phyloP scores from a whole-genome alignment of 73 alveolate species.

The Breviolum minutum region DNA sequence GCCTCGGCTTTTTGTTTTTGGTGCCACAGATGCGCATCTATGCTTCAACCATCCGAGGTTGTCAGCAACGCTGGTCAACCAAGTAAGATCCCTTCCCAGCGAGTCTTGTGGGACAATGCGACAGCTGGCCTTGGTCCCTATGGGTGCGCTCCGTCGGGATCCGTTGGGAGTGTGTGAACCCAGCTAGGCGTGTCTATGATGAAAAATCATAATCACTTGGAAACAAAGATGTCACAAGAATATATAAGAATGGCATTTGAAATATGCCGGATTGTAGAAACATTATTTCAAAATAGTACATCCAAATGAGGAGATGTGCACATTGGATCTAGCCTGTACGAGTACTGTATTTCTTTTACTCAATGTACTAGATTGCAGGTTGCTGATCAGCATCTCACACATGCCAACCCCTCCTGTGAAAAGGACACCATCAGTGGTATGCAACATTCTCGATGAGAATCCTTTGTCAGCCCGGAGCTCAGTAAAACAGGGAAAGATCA shows the following conservation, averaged over 20 bases:
- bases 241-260: not conserved
- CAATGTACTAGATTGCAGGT: too few relatives aligned
- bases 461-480: slow-evolving; percentile 6
- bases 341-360: too few relatives aligned
- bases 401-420: too few relatives aligned
- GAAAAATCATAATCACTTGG: not conserved
- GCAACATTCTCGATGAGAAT: slow-evolving; percentile 79
- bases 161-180: not conserved
- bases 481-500: not conserved
- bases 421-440: slow-evolving; percentile 82
- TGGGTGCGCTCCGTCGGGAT: slow-evolving; percentile 26
- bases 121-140: slow-evolving; percentile 93
- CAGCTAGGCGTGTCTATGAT: too few relatives aligned
- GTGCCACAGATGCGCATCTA: not conserved
- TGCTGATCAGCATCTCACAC: too few relatives aligned
- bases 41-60: not conserved
- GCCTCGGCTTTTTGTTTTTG: too few relatives aligned
- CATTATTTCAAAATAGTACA: not conserved
- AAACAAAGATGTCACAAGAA: not conserved
- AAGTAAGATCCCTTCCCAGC: slow-evolving; percentile 91
- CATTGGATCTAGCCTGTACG: too few relatives aligned
- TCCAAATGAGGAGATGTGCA: too few relatives aligned
- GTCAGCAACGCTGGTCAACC: slow-evolving; percentile 94
- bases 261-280: not conserved
- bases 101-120: slow-evolving; percentile 92